Percentiles rank a stretch among this genome's conserved stretches.
Conservation (phyloP, 371 early-diverging fungal genomes). For the Lichtheimia corymbifera region DNA sequence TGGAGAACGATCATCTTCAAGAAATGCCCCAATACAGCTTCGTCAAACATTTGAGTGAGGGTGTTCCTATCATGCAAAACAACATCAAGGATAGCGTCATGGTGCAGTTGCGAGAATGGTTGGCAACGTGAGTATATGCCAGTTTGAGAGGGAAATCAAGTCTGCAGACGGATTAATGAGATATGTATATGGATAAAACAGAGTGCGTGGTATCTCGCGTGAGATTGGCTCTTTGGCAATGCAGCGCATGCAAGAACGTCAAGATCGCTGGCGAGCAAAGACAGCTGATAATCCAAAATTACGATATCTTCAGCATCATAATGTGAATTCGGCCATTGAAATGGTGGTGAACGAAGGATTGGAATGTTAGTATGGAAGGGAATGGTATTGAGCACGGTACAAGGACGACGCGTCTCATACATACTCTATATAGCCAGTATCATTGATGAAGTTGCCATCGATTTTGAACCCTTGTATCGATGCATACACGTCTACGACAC, state of each 20-base stretch:
- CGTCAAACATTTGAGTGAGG: conserved; percentile 77
- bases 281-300: conserved; percentile 58
- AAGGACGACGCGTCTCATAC: background rate
- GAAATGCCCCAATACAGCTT: conserved; percentile 75
- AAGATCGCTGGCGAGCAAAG: conserved; percentile 61
- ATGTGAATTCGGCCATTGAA: conserved; percentile 84
- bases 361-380: conserved; percentile 61
- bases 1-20: conserved; percentile 72
- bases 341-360: conserved; percentile 85
- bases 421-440: conserved; percentile 53
- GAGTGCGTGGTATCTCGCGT: conserved; percentile 82
- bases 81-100: conserved; percentile 83
- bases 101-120: conserved; percentile 90
- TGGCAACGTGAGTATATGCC: conserved; percentile 64
- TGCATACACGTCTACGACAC: conserved; percentile 94
- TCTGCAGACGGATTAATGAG: background rate
- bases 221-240: conserved; percentile 86
- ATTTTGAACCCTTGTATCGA: conserved; percentile 93
- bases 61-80: conserved; percentile 84
- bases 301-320: conserved; percentile 58
- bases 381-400: background rate
- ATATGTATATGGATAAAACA: conserved; percentile 16
- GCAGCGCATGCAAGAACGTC: conserved; percentile 72
- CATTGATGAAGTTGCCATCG: conserved; percentile 75
- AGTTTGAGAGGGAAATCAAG: background rate